Conservation (phyloP, 202 grass and related monocot genomes). For the Digitaria exilis region DNA sequence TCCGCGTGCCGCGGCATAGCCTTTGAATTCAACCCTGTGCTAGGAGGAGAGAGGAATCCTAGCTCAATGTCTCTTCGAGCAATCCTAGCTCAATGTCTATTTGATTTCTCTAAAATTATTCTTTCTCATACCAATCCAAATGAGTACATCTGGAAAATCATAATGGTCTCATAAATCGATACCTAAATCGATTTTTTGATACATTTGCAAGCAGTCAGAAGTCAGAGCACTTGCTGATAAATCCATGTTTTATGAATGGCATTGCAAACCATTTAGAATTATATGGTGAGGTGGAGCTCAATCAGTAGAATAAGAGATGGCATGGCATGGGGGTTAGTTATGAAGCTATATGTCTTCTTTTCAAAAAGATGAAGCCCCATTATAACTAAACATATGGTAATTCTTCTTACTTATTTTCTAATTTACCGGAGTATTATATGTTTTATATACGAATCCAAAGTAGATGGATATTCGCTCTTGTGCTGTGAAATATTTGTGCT, state of each 20-base stretch:
- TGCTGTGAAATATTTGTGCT: not conserved
- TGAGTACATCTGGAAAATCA: not conserved
- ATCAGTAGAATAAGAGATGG: too few species aligned
- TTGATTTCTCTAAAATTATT: not conserved
- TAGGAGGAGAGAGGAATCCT: not conserved
- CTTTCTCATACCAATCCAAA: not conserved
- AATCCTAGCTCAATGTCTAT: not conserved
- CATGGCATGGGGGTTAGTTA: not conserved
- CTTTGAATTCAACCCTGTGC: not conserved
- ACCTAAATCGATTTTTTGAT: not conserved
- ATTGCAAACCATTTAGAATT: not conserved
- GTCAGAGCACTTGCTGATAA: slow-evolving; percentile 54
- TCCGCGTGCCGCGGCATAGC: not conserved
- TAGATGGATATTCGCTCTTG: not conserved
- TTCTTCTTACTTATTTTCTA: not conserved
- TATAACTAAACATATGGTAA: not conserved
- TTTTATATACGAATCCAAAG: not conserved
- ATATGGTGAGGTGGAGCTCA: too few species aligned
- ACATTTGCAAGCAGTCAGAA: slow-evolving; percentile 54
- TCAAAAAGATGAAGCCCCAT: not conserved
- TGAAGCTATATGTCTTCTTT: not conserved
- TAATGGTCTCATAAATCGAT: not conserved
- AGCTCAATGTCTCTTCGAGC: too few species aligned
- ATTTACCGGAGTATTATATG: not conserved
- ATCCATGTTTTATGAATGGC: slow-evolving; percentile 39